Evolutionary conservation across 805 yeast species (phyloP), one percentile per base, ranked within the genome.

Genomic region (Saccharomycopsis selenospora): DNA sequence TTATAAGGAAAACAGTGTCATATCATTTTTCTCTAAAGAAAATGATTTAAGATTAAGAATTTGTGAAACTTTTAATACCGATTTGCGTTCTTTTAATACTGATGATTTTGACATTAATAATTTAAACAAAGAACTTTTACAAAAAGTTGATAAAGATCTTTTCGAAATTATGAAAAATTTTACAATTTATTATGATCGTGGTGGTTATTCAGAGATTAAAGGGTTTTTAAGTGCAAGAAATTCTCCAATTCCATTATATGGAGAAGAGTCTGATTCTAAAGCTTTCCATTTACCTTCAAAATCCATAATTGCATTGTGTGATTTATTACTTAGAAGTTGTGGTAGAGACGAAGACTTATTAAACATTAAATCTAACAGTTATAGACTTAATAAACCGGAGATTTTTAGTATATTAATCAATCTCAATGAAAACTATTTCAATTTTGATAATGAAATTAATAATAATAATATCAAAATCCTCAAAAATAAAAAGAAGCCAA

Each of bases 361-460:
- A 17, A 36, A 38, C 18, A 42, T 45, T 14, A 45, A 48, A 20
- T n/a, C 46, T 3, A 11, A 20, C 20, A 50, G 25, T 40, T 40
- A 42, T 3, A 50, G 24, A 36, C 42, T 51, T 5, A 23, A 41
- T 3, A 53, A 53, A 13, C 40, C 54, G 4, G 56, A 53, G 29
- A 53, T 53, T 36, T 53, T 53, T 38, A 29, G 48, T 17, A 40
- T 53, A 20, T 42, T 53, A 26, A 45, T 53, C n/a, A 45, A 25
- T 43, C 30, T 53, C 18, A 50, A 53, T 42, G 56, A 53, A 42
- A 53, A 53, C 22, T 53, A 53, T 22, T 53, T 53, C 40, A 50
- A 48, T 41, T 53, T 53, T 36, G 56, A 53, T 38, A 53, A 53
- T 42, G 49, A 52, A 14, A 49, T 52, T 26, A 52, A 52, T 27